These are phyloP conservation scores for Bacterosira constricta DNA, from an alignment of 108 stramenopile species.

Conservation along the genomic window DNA sequence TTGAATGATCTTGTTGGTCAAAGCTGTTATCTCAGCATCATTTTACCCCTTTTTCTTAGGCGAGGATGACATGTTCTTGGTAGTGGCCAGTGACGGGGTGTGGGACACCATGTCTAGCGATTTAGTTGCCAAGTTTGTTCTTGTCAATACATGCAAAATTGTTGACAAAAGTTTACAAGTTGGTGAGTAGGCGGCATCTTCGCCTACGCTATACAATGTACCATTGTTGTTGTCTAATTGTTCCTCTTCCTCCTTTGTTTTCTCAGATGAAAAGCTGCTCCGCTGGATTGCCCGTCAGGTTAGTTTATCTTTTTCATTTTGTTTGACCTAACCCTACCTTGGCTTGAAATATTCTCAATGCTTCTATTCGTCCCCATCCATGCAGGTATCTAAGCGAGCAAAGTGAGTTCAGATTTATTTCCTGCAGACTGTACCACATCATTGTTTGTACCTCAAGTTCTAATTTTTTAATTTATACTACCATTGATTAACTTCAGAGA, in stretches of 20 bases:
- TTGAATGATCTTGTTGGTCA: not conserved
- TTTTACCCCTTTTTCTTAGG: slow-evolving; percentile 7
- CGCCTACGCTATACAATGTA: too few species aligned
- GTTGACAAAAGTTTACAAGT: slow-evolving; percentile 71
- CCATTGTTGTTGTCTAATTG: not conserved
- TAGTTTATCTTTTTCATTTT: slow-evolving; percentile 61
- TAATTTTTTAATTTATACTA: not conserved
- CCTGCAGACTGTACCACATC: too few species aligned
- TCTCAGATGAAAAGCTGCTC: slow-evolving; percentile 69
- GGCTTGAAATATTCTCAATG: not conserved
- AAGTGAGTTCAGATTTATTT: slow-evolving; percentile 24
- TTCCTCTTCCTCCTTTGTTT: not conserved
- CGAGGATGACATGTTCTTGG: slow-evolving; percentile 88
- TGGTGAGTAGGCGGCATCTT: too few species aligned
- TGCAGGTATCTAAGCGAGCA: slow-evolving; percentile 65
- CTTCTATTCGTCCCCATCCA: not conserved
- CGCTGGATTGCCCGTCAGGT: slow-evolving; percentile 75
- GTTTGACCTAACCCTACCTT: not conserved
- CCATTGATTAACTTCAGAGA: slow-evolving; percentile 33
- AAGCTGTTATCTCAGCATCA: not conserved
- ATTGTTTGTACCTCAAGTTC: not conserved
- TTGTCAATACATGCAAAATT: slow-evolving; percentile 85
- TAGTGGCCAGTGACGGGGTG: slow-evolving; percentile 85
- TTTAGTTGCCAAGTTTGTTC: slow-evolving; percentile 84
- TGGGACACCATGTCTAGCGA: slow-evolving; percentile 91